These are phyloP conservation scores for Hordeum marinum DNA, from an alignment of 176 grass and related monocot species.

Conservation along the genomic window DNA sequence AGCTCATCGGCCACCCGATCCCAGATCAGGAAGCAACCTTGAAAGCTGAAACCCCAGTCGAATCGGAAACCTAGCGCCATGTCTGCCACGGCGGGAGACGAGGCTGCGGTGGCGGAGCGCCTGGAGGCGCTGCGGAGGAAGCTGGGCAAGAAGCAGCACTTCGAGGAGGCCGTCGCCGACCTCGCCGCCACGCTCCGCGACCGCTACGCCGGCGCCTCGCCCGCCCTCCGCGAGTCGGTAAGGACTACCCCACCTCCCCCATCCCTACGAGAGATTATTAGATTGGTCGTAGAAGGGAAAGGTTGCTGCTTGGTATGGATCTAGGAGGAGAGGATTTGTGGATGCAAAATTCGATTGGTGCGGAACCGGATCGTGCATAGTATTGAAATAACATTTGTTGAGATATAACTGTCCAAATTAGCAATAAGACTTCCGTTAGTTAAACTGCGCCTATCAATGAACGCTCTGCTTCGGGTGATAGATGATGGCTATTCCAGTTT, in stretches of 20 bases:
- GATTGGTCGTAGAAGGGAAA: neutral
- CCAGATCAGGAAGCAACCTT: neutral
- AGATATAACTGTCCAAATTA: neutral
- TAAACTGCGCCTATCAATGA: neutral
- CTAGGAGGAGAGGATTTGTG: neutral
- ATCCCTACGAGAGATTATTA: neutral
- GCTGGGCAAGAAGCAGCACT: slow-evolving; percentile 78
- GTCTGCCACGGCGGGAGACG: slow-evolving; percentile 31
- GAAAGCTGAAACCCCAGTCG: neutral
- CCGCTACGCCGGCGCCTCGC: slow-evolving; percentile 48
- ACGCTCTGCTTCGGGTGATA: neutral
- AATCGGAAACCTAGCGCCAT: slow-evolving; percentile 6
- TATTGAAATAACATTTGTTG: neutral
- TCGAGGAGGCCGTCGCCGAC: slow-evolving; percentile 67
- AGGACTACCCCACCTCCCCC: neutral
- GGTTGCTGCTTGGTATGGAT: neutral
- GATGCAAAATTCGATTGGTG: neutral
- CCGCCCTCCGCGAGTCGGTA: slow-evolving; percentile 69
- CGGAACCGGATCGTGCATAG: neutral
- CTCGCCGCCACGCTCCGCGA: slow-evolving; percentile 45
- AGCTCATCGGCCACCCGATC: neutral
- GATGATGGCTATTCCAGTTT: neutral
- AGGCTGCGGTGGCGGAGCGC: slow-evolving; percentile 40
- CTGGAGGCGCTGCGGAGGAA: slow-evolving; percentile 64
- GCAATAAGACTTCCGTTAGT: neutral